Conservation (phyloP, 371 early-diverging fungal genomes). For the Rhizopus microsporus region DNA sequence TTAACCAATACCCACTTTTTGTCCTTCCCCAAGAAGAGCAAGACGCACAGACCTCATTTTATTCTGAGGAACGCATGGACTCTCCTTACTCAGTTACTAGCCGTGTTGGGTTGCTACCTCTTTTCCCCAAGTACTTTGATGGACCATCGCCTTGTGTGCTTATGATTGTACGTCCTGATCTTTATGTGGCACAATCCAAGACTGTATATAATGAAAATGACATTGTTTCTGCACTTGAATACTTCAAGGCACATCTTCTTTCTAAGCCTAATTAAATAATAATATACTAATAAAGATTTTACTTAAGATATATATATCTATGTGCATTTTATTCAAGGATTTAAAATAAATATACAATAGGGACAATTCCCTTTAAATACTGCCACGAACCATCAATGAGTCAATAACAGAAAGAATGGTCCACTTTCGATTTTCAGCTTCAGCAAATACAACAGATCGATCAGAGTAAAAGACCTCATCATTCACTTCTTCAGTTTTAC, state of each 20-base stretch:
- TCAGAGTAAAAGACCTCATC: conserved; percentile 94
- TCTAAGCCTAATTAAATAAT: no score
- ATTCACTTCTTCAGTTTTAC: conserved; percentile 94
- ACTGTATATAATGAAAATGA: conserved; percentile 7
- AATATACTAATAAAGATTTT: not conserved
- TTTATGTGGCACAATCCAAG: conserved; percentile 18
- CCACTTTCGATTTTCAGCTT: conserved; percentile 98
- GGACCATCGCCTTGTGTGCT: conserved; percentile 6
- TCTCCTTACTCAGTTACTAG: conserved; percentile 10
- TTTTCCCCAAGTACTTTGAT: not conserved
- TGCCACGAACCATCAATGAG: conserved; percentile 63
- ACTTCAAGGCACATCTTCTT: not conserved
- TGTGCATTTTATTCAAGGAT: not conserved
- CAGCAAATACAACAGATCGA: conserved; percentile 91
- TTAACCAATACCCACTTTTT: conserved; percentile 3
- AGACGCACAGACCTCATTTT: conserved; percentile 16
- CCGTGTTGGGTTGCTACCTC: conserved; percentile 6
- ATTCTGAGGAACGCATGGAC: conserved; percentile 14
- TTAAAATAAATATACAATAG: no score
- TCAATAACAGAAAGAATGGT: conserved; percentile 89
- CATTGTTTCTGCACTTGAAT: conserved; percentile 2
- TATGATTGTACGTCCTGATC: conserved; percentile 20
- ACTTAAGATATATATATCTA: conserved; percentile 3
- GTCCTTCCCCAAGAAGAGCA: conserved; percentile 9
- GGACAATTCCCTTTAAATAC: conserved; percentile 10